Conservation (phyloP, 2,329 filamentous ascomycete species). For the Alternaria sp. region DNA sequence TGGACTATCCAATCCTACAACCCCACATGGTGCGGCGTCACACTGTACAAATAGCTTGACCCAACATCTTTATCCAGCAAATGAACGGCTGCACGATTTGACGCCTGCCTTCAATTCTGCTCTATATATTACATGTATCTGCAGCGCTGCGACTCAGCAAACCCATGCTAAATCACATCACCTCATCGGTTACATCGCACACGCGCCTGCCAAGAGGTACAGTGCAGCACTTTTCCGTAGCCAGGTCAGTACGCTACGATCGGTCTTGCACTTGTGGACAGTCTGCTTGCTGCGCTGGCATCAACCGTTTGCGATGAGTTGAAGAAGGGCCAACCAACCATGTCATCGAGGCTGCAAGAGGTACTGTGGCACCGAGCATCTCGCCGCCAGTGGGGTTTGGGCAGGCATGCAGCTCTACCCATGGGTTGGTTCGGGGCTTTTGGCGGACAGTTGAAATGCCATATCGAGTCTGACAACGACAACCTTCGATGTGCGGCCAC, state of each 20-base stretch:
- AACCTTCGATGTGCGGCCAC: background rate
- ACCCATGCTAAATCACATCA: slow-evolving; percentile 23
- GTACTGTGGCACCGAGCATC: slow-evolving; percentile 8
- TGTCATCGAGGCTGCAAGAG: slow-evolving; percentile 5
- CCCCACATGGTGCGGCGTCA: background rate
- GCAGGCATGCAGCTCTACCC: slow-evolving; percentile 13
- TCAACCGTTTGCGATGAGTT: background rate
- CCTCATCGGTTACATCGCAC: slow-evolving; percentile 18
- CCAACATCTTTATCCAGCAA: slow-evolving; percentile 22
- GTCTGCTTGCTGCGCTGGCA: slow-evolving; percentile 18
- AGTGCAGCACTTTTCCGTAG: slow-evolving; percentile 10
- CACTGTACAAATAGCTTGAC: background rate
- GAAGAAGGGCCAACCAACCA: background rate
- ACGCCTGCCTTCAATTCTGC: slow-evolving; percentile 12
- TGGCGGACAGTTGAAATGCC: slow-evolving; percentile 2
- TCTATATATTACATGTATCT: slow-evolving; percentile 20
- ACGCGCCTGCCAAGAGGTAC: slow-evolving; percentile 15
- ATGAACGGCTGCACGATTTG: slow-evolving; percentile 8
- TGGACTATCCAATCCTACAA: background rate
- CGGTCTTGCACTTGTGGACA: slow-evolving; percentile 2
- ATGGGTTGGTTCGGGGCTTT: slow-evolving; percentile 14
- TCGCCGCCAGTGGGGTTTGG: slow-evolving; percentile 8
- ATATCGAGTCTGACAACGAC: slow-evolving; percentile 11
- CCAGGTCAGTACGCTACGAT: slow-evolving; percentile 4
- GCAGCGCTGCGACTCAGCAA: slow-evolving; percentile 21